Evolutionary conservation across 2,329 filamentous ascomycete species (phyloP).

Genomic region (Apiospora rasikravindrae): DNA sequence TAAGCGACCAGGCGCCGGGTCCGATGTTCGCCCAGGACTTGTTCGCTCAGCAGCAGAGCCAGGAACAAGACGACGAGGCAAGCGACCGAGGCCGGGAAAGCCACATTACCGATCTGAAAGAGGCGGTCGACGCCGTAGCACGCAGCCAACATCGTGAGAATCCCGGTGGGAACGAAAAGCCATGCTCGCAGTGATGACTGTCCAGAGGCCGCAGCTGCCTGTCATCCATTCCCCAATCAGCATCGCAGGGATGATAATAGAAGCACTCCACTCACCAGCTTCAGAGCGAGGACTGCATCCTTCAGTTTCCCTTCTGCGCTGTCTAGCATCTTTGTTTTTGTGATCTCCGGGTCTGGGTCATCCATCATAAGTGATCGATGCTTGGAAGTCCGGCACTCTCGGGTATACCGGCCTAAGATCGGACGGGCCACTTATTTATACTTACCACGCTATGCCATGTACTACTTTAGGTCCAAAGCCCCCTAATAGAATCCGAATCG

Average conservation of each 20-base stretch:
- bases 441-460: neutral
- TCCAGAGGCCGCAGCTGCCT: neutral
- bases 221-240: neutral
- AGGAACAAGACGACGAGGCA: constrained; percentile 16
- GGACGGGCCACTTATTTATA: constrained; percentile 6
- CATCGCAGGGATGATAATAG: neutral
- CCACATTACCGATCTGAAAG: neutral
- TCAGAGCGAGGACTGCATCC: neutral
- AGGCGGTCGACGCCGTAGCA: constrained; percentile 13
- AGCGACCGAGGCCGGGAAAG: constrained; percentile 15
- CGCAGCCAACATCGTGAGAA: neutral
- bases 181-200: neutral
- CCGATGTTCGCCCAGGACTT: constrained; percentile 8
- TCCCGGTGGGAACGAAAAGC: neutral
- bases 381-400: neutral
- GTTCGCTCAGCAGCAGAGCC: neutral
- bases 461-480: neutral
- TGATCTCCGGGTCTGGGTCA: neutral
- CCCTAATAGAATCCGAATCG: neutral
- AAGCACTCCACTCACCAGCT: neutral
- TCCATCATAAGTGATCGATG: neutral
- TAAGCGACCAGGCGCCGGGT: constrained; percentile 19
- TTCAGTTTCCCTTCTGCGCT: neutral
- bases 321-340: neutral
- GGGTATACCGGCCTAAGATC: constrained; percentile 4